phyloP scores from a whole-genome alignment of 495 filamentous ascomycete species.

The Stereocaulon alpinum region DNA sequence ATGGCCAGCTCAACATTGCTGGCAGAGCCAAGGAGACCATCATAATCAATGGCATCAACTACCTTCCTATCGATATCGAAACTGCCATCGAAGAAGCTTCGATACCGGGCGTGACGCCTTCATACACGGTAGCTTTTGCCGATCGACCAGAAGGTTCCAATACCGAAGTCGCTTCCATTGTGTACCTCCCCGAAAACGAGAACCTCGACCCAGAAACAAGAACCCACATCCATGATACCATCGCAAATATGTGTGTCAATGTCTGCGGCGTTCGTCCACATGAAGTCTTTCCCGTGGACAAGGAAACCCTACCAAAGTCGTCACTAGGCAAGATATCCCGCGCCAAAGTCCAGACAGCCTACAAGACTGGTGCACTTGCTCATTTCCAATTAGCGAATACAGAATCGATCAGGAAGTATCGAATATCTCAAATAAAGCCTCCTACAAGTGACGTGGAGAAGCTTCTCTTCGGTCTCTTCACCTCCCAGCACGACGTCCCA shows the following conservation, averaged over 20 bases:
- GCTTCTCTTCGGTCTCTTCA: too few relatives aligned
- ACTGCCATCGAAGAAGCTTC: background rate
- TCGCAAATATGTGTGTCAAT: background rate
- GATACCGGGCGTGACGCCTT: background rate
- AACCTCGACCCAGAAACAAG: background rate
- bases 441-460: too few relatives aligned
- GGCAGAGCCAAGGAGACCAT: slow-evolving; percentile 21
- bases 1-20: slow-evolving; percentile 36
- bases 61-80: background rate
- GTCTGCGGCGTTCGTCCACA: slow-evolving; percentile 6
- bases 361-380: slow-evolving; percentile 27
- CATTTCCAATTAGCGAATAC: background rate
- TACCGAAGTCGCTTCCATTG: background rate
- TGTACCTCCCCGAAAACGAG: background rate
- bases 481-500: too few relatives aligned
- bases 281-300: slow-evolving; percentile 20
- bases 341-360: slow-evolving; percentile 27
- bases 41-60: background rate
- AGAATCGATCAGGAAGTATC: background rate
- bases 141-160: background rate
- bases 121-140: background rate
- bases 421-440: background rate
- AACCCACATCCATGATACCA: background rate
- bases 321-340: slow-evolving; percentile 42
- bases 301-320: slow-evolving; percentile 24